Conservation (phyloP, 306 rosid genomes). For the Malus sylvestris region DNA sequence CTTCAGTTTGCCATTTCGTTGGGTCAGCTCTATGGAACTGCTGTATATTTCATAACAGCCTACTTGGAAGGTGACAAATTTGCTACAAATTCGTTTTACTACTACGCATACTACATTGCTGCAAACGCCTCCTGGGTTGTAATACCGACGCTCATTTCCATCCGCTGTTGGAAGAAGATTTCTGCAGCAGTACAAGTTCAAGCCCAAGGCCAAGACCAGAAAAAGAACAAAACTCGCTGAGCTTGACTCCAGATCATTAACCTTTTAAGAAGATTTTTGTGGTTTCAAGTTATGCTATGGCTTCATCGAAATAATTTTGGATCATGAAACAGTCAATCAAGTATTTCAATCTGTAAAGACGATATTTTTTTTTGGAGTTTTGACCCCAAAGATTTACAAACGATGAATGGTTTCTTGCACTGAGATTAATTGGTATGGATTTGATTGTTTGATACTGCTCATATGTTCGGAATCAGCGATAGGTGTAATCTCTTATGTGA, state of each 20-base stretch:
- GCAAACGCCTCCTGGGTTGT: conserved; percentile 71
- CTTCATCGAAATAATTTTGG: not conserved
- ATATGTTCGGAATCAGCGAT: not conserved
- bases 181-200: conserved; percentile 42
- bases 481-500: not conserved
- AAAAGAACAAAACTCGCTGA: conserved; percentile 63
- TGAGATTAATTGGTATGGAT: not conserved
- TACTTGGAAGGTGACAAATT: conserved; percentile 74
- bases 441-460: not conserved
- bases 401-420: not conserved
- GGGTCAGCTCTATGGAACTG: conserved; percentile 78
- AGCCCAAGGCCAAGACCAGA: conserved; percentile 32
- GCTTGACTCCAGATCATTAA: not conserved
- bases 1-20: conserved; percentile 81
- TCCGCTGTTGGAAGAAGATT: conserved; percentile 76
- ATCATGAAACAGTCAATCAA: not conserved
- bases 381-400: not conserved
- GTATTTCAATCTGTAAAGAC: not conserved
- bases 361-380: not conserved
- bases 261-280: not conserved
- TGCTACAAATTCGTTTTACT: conserved; percentile 48
- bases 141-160: conserved; percentile 54
- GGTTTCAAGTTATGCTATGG: not conserved
- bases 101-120: conserved; percentile 65
- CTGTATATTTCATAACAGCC: conserved; percentile 61